These are phyloP conservation scores for Canariomyces notabilis DNA, from an alignment of 2,329 filamentous ascomycete genomes.

Conservation along the genomic window DNA sequence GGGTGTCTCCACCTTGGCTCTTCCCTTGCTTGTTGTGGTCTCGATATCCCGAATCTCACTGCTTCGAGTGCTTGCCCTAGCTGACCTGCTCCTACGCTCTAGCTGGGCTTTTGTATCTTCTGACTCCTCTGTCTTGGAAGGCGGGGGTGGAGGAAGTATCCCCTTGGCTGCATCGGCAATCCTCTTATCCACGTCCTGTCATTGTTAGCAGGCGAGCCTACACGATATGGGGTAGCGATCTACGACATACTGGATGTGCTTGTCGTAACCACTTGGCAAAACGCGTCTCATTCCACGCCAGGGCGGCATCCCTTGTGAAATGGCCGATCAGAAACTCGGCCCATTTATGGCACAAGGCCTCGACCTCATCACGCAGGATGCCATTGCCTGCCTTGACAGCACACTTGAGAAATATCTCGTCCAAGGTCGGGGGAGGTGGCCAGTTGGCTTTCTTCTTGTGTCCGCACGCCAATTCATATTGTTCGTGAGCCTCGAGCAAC, in stretches of 20 bases:
- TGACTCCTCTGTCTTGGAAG: constrained; percentile 1
- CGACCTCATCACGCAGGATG: constrained; percentile 45
- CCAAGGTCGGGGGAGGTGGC: constrained; percentile 25
- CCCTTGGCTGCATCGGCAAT: constrained; percentile 12
- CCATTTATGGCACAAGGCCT: constrained; percentile 43
- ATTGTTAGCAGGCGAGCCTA: neutral
- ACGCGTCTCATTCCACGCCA: constrained; percentile 41
- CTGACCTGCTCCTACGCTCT: constrained; percentile 20
- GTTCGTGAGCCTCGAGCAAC: constrained; percentile 52
- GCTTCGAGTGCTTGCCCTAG: constrained; percentile 22
- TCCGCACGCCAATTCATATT: constrained; percentile 25
- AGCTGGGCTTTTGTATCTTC: constrained; percentile 11
- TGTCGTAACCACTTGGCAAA: constrained; percentile 47
- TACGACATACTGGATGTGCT: constrained; percentile 36
- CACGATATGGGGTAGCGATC: neutral
- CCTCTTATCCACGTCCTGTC: constrained; percentile 16
- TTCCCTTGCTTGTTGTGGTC: constrained; percentile 18
- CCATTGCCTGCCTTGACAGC: constrained; percentile 49
- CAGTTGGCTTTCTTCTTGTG: constrained; percentile 33
- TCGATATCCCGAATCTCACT: constrained; percentile 25
- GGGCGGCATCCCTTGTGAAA: constrained; percentile 38
- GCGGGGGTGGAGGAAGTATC: neutral
- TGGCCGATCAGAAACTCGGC: constrained; percentile 49
- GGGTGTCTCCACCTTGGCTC: constrained; percentile 16
- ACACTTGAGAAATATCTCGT: constrained; percentile 41